These are phyloP conservation scores for Sordariomycetes sp. DNA, from an alignment of 2,329 filamentous ascomycete species.

Conservation along the genomic window DNA sequence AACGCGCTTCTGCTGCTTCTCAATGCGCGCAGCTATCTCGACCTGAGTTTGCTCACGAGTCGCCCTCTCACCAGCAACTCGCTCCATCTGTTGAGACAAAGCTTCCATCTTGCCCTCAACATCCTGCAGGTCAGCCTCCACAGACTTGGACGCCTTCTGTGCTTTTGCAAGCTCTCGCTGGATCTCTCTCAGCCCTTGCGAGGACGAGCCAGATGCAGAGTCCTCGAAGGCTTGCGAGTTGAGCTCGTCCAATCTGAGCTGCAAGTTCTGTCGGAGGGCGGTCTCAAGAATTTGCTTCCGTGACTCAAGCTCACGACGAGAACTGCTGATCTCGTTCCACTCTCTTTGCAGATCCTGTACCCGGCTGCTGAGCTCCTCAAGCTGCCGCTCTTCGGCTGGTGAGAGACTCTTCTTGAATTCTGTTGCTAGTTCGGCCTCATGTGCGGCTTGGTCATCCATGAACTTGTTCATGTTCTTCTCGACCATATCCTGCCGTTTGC, in stretches of 20 bases:
- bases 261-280: slow-evolving; percentile 81
- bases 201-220: slow-evolving; percentile 46
- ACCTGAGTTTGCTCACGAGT: slow-evolving; percentile 65
- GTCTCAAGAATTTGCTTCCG: slow-evolving; percentile 78
- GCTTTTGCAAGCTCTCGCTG: slow-evolving; percentile 75
- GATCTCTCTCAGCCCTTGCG: slow-evolving; percentile 64
- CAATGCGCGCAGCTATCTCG: slow-evolving; percentile 67
- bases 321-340: slow-evolving; percentile 64
- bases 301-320: slow-evolving; percentile 68
- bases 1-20: slow-evolving; percentile 80
- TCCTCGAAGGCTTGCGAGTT: slow-evolving; percentile 66
- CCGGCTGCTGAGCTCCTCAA: slow-evolving; percentile 60
- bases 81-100: slow-evolving; percentile 38
- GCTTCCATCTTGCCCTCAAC: slow-evolving; percentile 63
- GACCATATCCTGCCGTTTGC: slow-evolving; percentile 55
- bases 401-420: slow-evolving; percentile 90
- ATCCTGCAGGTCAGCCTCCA: slow-evolving; percentile 62
- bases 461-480: slow-evolving; percentile 68
- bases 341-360: slow-evolving; percentile 69
- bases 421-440: slow-evolving; percentile 71
- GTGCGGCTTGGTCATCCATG: slow-evolving; percentile 63
- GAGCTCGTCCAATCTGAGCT: slow-evolving; percentile 79
- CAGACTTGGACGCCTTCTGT: slow-evolving; percentile 54
- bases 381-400: slow-evolving; percentile 68
- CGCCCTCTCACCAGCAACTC: slow-evolving; percentile 45